A percentile compares a stretch with the other conserved stretches of the same genome.
These are phyloP conservation scores for Sapria himalayana DNA, from an alignment of 345 rosid species.

Conservation along the genomic window DNA sequence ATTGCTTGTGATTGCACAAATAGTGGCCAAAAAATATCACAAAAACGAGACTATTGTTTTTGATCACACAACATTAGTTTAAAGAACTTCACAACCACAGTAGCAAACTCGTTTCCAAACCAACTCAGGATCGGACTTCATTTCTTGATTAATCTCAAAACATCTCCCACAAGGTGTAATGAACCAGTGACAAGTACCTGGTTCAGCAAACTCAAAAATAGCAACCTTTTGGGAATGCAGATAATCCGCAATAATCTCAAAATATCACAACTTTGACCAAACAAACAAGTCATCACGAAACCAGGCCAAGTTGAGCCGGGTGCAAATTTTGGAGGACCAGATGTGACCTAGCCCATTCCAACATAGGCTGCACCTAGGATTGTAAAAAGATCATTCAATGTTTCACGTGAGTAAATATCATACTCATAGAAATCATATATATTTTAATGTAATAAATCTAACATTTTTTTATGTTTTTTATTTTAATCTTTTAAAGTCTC, in stretches of 20 bases:
- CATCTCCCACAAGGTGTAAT: conserved; percentile 82
- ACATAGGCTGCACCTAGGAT: background rate
- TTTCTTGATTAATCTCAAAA: conserved; percentile 50
- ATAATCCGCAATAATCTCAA: background rate
- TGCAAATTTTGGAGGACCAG: background rate
- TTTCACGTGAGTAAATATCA: no score
- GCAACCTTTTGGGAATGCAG: no score
- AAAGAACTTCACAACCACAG: no score
- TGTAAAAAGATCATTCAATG: background rate
- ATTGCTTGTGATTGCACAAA: no score
- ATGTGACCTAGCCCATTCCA: background rate
- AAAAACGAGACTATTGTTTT: no score
- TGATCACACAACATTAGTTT: no score
- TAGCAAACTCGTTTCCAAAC: no score
- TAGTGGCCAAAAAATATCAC: no score
- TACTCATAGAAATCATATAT: no score
- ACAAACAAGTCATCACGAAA: background rate
- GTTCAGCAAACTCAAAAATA: conserved; percentile 2
- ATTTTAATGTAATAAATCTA: no score
- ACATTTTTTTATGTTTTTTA: no score
- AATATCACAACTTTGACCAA: background rate
- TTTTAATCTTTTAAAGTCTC: no score
- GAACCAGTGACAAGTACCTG: conserved; percentile 88
- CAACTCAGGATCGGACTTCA: conserved; percentile 9
- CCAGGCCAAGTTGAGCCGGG: background rate